Base-by-base conservation (phyloP, 2,329 filamentous ascomycete species). In the Alternaria ventricosa region DNA sequence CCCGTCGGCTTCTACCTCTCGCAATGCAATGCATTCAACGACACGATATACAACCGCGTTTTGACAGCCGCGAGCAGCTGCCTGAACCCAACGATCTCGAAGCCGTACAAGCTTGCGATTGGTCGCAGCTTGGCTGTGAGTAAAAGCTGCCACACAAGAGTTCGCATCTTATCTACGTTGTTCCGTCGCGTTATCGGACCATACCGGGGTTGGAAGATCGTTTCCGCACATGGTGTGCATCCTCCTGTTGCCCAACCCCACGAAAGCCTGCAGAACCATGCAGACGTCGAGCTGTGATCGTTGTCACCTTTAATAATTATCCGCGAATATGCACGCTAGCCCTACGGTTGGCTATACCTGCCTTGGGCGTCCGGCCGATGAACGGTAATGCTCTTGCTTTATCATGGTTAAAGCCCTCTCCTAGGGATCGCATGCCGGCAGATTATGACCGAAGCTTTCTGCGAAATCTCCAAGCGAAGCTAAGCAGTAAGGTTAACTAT, bases 101-200 rank as follows among this genome's bases (percentile, higher is more conserved):
- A 23, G 18, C n/a, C 13, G 15, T 25, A 5, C 27, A 20, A 3
- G 15, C 10, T 13, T 30, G 23, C 27, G 20, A 61, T 61, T 47
- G 33, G 56, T 5, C 20, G 18, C 43, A 36, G 11, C 1, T 15
- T 25, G 6, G 28, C 30, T 55, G 41, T 59, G 58, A 55, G 27
- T 61, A 58, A 58, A 30, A 55, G 1, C 1, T 15, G 54, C 55
- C 28, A 60, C 36, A 70, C 68, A 71, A 46, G 50, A 45, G 28
- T 65, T 59, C 22, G 22, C 59, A 60, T 59, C 70, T 75, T 75
- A 74, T 75, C 73, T 58, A 6, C 18, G 15, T 22, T 6, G 57
- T 49, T 66, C 60, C 57, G 33, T 62, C 54, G 60, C 60, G 51
- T 55, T 68, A 57, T 68, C 54, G 57, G 23, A 53, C 11, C 20